These are phyloP conservation scores for Yamadazyma ubonensis DNA, from an alignment of 805 yeast species.

Conservation along the genomic window DNA sequence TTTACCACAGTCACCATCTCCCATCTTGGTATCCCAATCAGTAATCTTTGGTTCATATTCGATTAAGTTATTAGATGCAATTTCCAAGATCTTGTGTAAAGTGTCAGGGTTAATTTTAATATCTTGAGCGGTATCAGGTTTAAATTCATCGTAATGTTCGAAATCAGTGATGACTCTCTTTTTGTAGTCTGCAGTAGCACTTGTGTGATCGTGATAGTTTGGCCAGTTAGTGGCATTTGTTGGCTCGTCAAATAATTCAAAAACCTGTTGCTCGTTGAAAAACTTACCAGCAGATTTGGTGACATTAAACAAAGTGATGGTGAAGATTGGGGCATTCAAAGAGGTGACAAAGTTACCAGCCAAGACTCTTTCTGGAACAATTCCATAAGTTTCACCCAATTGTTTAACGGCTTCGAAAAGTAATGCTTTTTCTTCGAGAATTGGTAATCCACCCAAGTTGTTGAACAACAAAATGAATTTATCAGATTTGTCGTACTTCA, in stretches of 20 bases:
- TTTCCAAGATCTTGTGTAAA: conserved; percentile 15
- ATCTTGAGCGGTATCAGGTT: conserved; percentile 14
- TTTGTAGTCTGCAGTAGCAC: conserved; percentile 18
- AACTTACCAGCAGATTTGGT: conserved; percentile 24
- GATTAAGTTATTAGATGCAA: conserved; percentile 29
- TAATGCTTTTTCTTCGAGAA: conserved; percentile 30
- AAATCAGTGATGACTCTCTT: conserved; percentile 26
- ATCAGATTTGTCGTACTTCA: conserved; percentile 27
- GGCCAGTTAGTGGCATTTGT: conserved; percentile 34
- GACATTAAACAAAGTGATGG: conserved; percentile 34
- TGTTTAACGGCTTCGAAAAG: conserved; percentile 22
- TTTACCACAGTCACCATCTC: conserved; percentile 46
- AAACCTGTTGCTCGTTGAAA: conserved; percentile 21
- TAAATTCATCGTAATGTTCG: conserved; percentile 22
- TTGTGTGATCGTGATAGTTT: conserved; percentile 15
- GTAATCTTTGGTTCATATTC: conserved; percentile 35
- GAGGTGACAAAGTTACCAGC: conserved; percentile 35
- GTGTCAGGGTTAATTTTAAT: conserved; percentile 19
- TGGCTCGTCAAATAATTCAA: conserved; percentile 29
- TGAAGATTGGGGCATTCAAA: conserved; percentile 37
- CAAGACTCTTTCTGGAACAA: conserved; percentile 28
- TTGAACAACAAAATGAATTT: conserved; percentile 30
- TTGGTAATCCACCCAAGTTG: conserved; percentile 39
- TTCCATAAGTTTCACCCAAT: conserved; percentile 23
- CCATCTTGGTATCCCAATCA: conserved; percentile 42